Percentiles rank a stretch among this genome's conserved stretches.
Conservation (phyloP, 2,329 filamentous ascomycete species). For the Trichoderma gracile region DNA sequence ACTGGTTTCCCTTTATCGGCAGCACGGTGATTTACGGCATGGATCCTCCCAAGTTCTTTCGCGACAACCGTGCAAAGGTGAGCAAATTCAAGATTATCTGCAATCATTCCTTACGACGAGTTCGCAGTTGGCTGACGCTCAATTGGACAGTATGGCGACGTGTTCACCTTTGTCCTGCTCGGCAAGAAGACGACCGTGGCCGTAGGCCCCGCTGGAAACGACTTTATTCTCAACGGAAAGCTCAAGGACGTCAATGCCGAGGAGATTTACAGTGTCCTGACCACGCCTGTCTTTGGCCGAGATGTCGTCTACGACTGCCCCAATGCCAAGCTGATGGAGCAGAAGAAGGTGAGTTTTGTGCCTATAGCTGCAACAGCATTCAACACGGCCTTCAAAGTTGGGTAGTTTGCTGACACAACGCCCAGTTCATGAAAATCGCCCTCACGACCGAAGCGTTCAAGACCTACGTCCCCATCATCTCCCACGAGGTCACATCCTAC, state of each 20-base stretch:
- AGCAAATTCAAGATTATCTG: neutral
- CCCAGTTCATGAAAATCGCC: slow-evolving; percentile 76
- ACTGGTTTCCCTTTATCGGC: slow-evolving; percentile 80
- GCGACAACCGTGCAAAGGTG: slow-evolving; percentile 73
- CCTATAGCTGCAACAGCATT: neutral
- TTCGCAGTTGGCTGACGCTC: neutral
- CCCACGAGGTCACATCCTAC: slow-evolving; percentile 71
- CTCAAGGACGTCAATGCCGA: slow-evolving; percentile 86
- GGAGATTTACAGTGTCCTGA: slow-evolving; percentile 82
- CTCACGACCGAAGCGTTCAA: slow-evolving; percentile 74
- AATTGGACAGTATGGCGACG: slow-evolving; percentile 70
- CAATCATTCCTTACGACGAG: too few relatives aligned
- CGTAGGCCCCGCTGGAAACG: slow-evolving; percentile 78
- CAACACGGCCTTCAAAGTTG: neutral
- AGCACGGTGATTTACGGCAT: slow-evolving; percentile 95
- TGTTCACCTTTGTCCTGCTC: slow-evolving; percentile 85
- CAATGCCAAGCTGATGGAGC: slow-evolving; percentile 91
- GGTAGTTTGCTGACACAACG: slow-evolving; percentile 25
- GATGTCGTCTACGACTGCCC: slow-evolving; percentile 91
- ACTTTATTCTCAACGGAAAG: slow-evolving; percentile 91
- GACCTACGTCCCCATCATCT: slow-evolving; percentile 76
- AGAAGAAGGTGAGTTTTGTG: slow-evolving; percentile 72
- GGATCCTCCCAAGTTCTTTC: slow-evolving; percentile 87
- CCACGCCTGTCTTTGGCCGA: slow-evolving; percentile 72
- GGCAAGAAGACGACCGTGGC: slow-evolving; percentile 89